A percentile compares a stretch with the other conserved stretches of the same genome.
Conservation (phyloP, 495 filamentous ascomycete species). For the Penicillium parvum region DNA sequence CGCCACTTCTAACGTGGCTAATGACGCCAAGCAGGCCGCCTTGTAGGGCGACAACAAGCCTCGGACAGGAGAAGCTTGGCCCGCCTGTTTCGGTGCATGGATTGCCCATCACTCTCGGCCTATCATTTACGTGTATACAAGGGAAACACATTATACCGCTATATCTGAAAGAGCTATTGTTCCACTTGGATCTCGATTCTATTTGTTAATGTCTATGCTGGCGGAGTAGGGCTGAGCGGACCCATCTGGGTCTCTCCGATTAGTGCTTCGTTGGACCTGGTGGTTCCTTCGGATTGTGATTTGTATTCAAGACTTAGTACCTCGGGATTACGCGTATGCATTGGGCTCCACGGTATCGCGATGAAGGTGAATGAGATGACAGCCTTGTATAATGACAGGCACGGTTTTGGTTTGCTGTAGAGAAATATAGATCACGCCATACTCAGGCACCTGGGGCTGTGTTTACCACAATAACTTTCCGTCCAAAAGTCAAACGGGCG, state of each 20-base stretch:
- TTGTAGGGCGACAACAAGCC: conserved; percentile 28
- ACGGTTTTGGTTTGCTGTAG: no score
- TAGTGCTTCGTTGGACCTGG: no score
- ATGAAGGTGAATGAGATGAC: no score
- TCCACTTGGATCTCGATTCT: background rate
- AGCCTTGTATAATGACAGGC: no score
- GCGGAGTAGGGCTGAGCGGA: conserved; percentile 24
- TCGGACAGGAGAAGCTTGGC: conserved; percentile 31
- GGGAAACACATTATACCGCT: conserved; percentile 1
- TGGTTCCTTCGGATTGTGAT: no score
- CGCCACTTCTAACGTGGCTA: conserved; percentile 16
- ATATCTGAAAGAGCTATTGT: background rate
- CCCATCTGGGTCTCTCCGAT: conserved; percentile 7
- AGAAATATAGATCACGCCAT: no score
- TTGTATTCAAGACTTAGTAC: no score
- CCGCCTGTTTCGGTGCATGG: conserved; percentile 9
- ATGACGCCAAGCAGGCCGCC: conserved; percentile 14
- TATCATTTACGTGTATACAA: conserved; percentile 8
- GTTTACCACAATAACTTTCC: no score
- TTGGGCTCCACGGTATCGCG: no score
- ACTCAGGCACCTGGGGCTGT: no score
- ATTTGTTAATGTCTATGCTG: conserved; percentile 8
- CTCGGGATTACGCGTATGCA: no score
- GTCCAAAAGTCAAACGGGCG: no score
- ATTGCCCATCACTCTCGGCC: background rate